These are phyloP conservation scores for Plectranthus barbatus DNA, from an alignment of 257 asterid genomes.

Conservation along the genomic window DNA sequence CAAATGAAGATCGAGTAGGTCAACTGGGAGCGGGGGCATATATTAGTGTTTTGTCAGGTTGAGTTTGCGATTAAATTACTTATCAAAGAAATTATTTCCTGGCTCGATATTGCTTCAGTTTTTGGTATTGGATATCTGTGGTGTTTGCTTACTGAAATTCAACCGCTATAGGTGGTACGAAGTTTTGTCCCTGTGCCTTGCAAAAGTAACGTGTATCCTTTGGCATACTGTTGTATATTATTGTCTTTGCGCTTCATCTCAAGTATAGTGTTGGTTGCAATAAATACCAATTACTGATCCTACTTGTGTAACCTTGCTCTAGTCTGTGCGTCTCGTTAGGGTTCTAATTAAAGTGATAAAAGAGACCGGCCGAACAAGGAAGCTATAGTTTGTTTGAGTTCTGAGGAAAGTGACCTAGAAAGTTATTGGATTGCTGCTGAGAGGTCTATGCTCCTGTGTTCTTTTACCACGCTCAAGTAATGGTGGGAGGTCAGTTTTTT, in stretches of 20 bases:
- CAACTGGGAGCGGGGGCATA: not conserved
- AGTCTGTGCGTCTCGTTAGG: not conserved
- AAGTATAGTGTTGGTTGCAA: no score
- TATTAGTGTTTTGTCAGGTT: not conserved
- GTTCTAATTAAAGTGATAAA: not conserved
- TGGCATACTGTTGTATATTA: no score
- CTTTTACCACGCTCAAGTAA: slow-evolving; percentile 1
- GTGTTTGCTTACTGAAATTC: no score
- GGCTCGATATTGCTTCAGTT: not conserved
- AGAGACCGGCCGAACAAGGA: no score
- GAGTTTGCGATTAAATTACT: not conserved
- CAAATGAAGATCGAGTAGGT: not conserved
- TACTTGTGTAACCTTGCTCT: not conserved
- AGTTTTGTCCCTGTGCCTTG: no score
- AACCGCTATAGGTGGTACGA: no score
- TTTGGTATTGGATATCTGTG: not conserved
- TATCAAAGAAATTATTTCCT: not conserved
- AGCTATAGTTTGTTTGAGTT: not conserved
- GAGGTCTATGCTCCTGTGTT: not conserved
- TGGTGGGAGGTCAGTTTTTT: slow-evolving; percentile 5
- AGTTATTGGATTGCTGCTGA: not conserved
- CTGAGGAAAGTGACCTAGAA: not conserved
- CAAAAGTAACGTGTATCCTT: no score
- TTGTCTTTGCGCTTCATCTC: no score
- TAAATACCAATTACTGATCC: no score